A percentile compares a stretch with the other conserved stretches of the same genome.
Conservation (phyloP, 345 rosid species). For the Alliaria petiolata region DNA sequence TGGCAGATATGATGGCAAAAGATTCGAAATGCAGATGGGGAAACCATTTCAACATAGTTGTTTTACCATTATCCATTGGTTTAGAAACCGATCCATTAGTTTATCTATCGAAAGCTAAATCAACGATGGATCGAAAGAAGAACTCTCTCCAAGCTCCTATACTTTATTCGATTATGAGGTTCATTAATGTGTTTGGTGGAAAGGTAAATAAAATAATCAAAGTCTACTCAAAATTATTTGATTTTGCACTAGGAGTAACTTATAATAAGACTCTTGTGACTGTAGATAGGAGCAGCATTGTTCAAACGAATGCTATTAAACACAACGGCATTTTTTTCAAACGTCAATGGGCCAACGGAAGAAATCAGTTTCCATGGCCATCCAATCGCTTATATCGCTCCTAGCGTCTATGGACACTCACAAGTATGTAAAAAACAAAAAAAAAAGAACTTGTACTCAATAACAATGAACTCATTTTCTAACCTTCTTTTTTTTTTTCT, state of each 20-base stretch:
- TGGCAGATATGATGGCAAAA: constrained; percentile 47
- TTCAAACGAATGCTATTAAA: constrained; percentile 35
- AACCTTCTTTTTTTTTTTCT: not conserved
- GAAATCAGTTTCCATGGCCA: constrained; percentile 52
- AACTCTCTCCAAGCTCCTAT: constrained; percentile 41
- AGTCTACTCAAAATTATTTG: not conserved
- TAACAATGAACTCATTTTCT: not conserved
- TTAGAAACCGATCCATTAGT: constrained; percentile 41
- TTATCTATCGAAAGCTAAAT: constrained; percentile 39
- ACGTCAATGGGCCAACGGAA: constrained; percentile 44
- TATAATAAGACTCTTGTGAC: not conserved
- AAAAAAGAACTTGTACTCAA: not conserved
- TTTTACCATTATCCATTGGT: constrained; percentile 39
- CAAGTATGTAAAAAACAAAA: constrained; percentile 31
- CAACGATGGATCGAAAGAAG: constrained; percentile 46
- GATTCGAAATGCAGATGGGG: constrained; percentile 44
- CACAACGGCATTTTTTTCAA: constrained; percentile 48
- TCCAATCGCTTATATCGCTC: constrained; percentile 47
- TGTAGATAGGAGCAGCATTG: constrained; percentile 33
- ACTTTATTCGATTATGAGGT: constrained; percentile 21
- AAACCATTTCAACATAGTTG: constrained; percentile 35
- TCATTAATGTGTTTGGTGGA: constrained; percentile 21
- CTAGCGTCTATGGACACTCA: constrained; percentile 47
- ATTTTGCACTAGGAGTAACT: not conserved
- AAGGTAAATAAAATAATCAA: constrained; percentile 28